These are phyloP conservation scores for Kodamaea fukazawae DNA, from an alignment of 805 yeast genomes.

Conservation along the genomic window DNA sequence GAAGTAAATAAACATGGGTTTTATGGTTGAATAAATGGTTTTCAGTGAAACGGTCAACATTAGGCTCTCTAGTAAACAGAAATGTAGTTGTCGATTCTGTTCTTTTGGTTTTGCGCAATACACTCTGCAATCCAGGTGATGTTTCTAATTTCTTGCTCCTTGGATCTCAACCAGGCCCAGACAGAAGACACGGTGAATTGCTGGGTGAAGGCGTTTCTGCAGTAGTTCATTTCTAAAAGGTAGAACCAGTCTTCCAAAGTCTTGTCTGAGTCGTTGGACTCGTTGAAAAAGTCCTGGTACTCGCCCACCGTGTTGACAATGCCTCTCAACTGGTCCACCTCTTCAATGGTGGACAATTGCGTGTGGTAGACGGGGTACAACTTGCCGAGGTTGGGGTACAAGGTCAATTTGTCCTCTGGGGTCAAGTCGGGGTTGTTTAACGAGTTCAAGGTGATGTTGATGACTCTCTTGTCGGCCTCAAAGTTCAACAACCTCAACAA, in stretches of 20 bases:
- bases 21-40: too few species aligned
- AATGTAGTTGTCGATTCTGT: constrained; percentile 86
- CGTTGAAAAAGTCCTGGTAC: constrained; percentile 55
- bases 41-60: too few species aligned
- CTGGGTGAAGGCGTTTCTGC: constrained; percentile 92
- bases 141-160: constrained; percentile 95
- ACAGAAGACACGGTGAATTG: constrained; percentile 87
- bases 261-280: constrained; percentile 41
- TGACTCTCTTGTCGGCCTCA: constrained; percentile 94
- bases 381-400: constrained; percentile 82
- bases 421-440: constrained; percentile 73
- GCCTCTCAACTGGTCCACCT: constrained; percentile 74
- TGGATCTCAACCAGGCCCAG: constrained; percentile 96
- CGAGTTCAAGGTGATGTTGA: constrained; percentile 88
- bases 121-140: constrained; percentile 99
- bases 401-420: constrained; percentile 62
- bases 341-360: constrained; percentile 73
- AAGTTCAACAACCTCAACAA: constrained; percentile 77
- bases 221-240: constrained; percentile 84
- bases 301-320: constrained; percentile 65
- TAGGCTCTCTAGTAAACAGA: constrained; percentile 83
- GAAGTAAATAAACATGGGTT: constrained; percentile 3
- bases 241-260: constrained; percentile 93
- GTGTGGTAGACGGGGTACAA: constrained; percentile 69
- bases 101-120: constrained; percentile 97